Evolutionary conservation across 768 basidiomycete species (phyloP).

Genomic region (Russula sp.): DNA sequence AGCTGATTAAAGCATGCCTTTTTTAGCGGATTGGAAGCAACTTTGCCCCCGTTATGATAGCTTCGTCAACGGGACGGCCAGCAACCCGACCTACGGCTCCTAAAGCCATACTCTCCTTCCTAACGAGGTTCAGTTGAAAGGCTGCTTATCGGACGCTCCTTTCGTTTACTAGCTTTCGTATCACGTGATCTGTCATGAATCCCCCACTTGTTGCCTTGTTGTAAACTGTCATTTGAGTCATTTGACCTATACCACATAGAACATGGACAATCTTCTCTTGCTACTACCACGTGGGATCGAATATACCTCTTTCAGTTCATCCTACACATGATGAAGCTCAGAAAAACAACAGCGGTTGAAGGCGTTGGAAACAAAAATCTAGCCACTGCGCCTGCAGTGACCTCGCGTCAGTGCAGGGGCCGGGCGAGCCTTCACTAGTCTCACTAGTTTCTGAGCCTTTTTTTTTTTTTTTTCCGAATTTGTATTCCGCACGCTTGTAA

Average conservation of each 20-base stretch:
- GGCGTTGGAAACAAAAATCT: no score
- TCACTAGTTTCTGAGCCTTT: no score
- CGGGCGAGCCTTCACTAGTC: no score
- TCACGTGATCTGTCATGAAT: not conserved
- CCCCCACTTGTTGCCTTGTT: not conserved
- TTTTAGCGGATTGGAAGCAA: slow-evolving; percentile 1
- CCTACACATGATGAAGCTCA: no score
- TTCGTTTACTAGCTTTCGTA: not conserved
- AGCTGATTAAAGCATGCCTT: not conserved
- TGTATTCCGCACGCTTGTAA: no score
- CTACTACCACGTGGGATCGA: not conserved
- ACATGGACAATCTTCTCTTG: slow-evolving; percentile 26
- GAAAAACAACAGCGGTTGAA: no score
- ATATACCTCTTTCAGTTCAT: no score
- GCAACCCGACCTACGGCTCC: not conserved
- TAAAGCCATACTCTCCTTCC: not conserved
- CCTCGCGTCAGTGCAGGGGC: no score
- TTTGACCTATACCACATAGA: not conserved
- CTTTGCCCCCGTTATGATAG: slow-evolving; percentile 1
- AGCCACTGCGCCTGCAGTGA: no score
- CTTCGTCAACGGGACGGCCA: not conserved
- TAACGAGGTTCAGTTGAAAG: not conserved
- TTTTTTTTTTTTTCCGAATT: no score
- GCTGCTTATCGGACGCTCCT: not conserved
- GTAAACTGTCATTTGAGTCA: not conserved